Base-by-base conservation (phyloP, 371 early-diverging fungal species). In the Rhizomucor miehei region DNA sequence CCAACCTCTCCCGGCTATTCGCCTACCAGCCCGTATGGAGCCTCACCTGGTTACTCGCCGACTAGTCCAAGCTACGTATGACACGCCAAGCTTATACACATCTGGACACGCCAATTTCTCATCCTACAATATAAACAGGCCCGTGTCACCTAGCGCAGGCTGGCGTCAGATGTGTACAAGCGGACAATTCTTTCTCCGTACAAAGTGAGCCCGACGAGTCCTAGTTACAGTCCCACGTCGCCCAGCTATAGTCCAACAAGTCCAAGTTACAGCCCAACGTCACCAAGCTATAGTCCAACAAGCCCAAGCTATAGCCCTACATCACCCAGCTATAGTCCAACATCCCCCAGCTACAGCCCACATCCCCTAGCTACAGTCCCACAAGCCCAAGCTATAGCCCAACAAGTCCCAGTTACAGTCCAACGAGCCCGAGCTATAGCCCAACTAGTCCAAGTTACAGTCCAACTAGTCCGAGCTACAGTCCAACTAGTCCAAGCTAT, bases 201-300 rank as follows among this genome's bases (percentile, higher is more conserved):
- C n/a, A n/a, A n/a, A n/a, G n/a, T n/a, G n/a, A n/a, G n/a, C n/a
- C n/a, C n/a, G n/a, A n/a, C n/a, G n/a, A n/a, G n/a, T n/a, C n/a
- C n/a, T n/a, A n/a, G n/a, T n/a, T n/a, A n/a, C n/a, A n/a, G n/a
- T n/a, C n/a, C n/a, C n/a, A n/a, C n/a, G n/a, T n/a, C n/a, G n/a
- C n/a, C n/a, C n/a, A n/a, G n/a, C n/a, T n/a, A n/a, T n/a, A n/a
- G n/a, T n/a, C n/a, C n/a, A n/a, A n/a, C n/a, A n/a, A n/a, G n/a
- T n/a, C n/a, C n/a, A n/a, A n/a, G n/a, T n/a, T n/a, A n/a, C n/a
- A n/a, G n/a, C n/a, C n/a, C n/a, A n/a, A n/a, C n/a, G n/a, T n/a
- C n/a, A n/a, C 86, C 86, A 52, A 75, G 77, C 1, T 85, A 84
- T 63, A 85, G 88, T 6, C 96, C 97, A 16, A 88, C 91, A 2